phyloP scores from a whole-genome alignment of 345 rosid species.

The Gossypium stocksii region DNA sequence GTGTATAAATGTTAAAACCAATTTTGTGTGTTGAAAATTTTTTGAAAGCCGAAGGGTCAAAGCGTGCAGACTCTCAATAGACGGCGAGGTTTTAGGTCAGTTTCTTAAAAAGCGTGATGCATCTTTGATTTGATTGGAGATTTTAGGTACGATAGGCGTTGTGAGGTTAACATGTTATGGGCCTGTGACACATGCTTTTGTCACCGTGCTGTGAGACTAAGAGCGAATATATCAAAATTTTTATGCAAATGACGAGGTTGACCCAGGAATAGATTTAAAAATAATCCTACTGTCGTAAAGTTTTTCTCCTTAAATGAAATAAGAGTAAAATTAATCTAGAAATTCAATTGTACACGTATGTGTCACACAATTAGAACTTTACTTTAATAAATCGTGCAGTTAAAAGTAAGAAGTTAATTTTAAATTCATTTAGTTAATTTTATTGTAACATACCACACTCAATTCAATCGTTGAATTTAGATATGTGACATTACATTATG shows the following conservation, averaged over 20 bases:
- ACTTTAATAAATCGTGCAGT: too few relatives aligned
- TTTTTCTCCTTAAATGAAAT: too few relatives aligned
- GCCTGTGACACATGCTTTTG: not conserved
- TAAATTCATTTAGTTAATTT: too few relatives aligned
- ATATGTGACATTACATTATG: too few relatives aligned
- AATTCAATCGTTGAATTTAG: accelerated
- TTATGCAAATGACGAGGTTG: not conserved
- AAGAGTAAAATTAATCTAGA: too few relatives aligned
- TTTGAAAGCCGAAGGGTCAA: not conserved
- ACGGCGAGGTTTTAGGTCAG: slow-evolving; percentile 7
- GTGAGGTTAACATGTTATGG: not conserved
- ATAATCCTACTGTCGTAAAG: not conserved
- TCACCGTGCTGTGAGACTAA: not conserved
- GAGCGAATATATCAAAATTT: not conserved
- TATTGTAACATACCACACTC: accelerated
- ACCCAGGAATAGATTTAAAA: not conserved
- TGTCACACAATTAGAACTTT: too few relatives aligned
- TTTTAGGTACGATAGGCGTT: not conserved
- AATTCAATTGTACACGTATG: too few relatives aligned
- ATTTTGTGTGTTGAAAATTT: not conserved
- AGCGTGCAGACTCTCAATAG: not conserved
- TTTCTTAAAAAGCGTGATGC: not conserved
- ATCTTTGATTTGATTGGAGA: slow-evolving; percentile 1
- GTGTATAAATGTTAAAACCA: not conserved
- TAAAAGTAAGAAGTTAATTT: too few relatives aligned